phyloP scores from a whole-genome alignment of 352 stramenopile genomes.

The Phytophthora chlamydospora region DNA sequence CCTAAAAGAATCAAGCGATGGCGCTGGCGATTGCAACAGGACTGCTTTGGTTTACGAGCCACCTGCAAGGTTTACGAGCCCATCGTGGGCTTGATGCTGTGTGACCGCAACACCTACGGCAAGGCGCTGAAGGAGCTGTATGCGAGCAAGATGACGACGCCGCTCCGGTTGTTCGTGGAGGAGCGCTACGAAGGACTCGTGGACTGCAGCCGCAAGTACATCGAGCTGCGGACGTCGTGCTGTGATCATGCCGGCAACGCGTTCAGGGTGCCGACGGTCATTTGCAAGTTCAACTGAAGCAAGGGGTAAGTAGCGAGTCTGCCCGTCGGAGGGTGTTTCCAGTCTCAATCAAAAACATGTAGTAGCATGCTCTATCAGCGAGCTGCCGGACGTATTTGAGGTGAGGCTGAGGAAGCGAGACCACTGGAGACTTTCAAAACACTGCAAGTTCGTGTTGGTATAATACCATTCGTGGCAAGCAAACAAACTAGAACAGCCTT shows the following conservation, averaged over 20 bases:
- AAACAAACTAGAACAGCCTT: neutral
- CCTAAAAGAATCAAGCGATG: too few relatives aligned
- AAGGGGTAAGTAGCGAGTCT: neutral
- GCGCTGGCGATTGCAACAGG: too few relatives aligned
- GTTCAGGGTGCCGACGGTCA: conserved; percentile 86
- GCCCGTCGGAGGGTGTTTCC: too few relatives aligned
- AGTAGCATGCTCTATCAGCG: too few relatives aligned
- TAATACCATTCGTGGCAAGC: too few relatives aligned
- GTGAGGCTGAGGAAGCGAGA: too few relatives aligned
- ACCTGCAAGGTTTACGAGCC: too few relatives aligned
- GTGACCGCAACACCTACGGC: conserved; percentile 81
- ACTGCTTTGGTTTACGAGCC: too few relatives aligned
- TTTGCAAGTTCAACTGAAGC: conserved; percentile 82
- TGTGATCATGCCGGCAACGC: conserved; percentile 83
- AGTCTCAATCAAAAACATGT: too few relatives aligned
- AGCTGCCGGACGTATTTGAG: too few relatives aligned
- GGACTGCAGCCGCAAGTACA: conserved; percentile 84
- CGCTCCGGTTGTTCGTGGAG: conserved; percentile 73
- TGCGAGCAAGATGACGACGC: conserved; percentile 55
- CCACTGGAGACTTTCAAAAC: too few relatives aligned
- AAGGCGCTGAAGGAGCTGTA: conserved; percentile 81
- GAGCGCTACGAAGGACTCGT: conserved; percentile 83
- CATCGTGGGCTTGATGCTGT: conserved; percentile 77
- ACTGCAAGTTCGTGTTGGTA: too few relatives aligned
- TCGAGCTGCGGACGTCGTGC: conserved; percentile 85